Percentiles rank a stretch among this genome's conserved stretches.
phyloP scores from a whole-genome alignment of 2,329 filamentous ascomycete species.

The Anisogramma anomala region DNA sequence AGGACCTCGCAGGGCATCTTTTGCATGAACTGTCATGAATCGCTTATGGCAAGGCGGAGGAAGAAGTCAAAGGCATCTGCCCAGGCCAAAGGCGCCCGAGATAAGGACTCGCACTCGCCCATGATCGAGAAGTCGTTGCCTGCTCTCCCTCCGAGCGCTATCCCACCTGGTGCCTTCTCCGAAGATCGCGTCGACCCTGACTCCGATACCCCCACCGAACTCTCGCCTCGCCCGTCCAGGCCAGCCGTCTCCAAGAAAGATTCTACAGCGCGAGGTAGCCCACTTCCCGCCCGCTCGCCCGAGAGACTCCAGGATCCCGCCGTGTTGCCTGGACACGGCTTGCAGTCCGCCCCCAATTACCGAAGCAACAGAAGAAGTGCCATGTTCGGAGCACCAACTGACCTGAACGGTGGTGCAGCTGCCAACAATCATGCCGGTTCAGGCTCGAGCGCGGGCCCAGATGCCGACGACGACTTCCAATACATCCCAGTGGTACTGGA shows the following conservation, averaged over 20 bases:
- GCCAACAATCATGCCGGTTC: too few species aligned
- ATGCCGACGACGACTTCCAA: conserved; percentile 51
- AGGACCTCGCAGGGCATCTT: conserved; percentile 97
- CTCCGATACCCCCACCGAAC: conserved; percentile 56
- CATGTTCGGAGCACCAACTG: conserved; percentile 34
- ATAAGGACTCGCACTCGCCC: conserved; percentile 54
- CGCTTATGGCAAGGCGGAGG: conserved; percentile 79
- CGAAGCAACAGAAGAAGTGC: conserved; percentile 66
- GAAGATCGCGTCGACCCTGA: conserved; percentile 47
- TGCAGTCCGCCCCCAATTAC: conserved; percentile 62
- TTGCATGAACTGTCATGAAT: conserved; percentile 98
- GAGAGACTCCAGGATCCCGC: conserved; percentile 35
- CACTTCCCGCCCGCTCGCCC: conserved; percentile 41
- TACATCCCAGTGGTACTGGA: conserved; percentile 68
- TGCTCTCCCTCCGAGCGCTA: conserved; percentile 69
- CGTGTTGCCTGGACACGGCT: conserved; percentile 49
- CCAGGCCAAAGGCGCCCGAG: conserved; percentile 46
- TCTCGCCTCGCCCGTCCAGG: conserved; percentile 49
- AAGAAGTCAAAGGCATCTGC: conserved; percentile 69
- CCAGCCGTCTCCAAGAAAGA: conserved; percentile 39
- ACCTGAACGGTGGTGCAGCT: conserved; percentile 27
- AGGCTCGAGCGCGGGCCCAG: neutral
- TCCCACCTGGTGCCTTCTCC: conserved; percentile 51
- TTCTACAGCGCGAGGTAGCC: conserved; percentile 43
- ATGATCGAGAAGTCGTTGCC: conserved; percentile 86